These are phyloP conservation scores for Lachancea lanzarotensis DNA, from an alignment of 805 yeast species.

Conservation along the genomic window DNA sequence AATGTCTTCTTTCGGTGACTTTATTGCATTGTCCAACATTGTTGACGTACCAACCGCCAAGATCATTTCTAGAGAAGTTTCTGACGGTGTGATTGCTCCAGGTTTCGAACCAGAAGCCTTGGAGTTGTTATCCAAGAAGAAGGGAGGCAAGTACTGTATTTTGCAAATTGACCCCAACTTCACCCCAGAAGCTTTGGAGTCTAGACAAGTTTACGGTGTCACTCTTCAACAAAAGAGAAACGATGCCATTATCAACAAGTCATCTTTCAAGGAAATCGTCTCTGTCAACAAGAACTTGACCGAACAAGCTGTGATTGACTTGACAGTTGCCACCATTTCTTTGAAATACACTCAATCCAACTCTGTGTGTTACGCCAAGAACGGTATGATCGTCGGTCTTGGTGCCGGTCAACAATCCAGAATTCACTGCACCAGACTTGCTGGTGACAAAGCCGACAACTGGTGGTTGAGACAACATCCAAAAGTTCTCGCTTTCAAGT, in stretches of 20 bases:
- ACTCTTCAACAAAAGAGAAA: constrained; percentile 94
- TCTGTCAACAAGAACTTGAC: constrained; percentile 80
- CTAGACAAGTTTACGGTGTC: constrained; percentile 94
- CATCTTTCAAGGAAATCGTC: constrained; percentile 87
- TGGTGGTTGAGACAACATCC: constrained; percentile 99
- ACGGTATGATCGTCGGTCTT: constrained; percentile 98
- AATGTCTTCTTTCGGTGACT: constrained; percentile 98
- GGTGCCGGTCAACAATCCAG: constrained; percentile 99
- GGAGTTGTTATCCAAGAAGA: constrained; percentile 81
- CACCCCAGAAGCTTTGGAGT: constrained; percentile 73
- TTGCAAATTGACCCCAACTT: constrained; percentile 93
- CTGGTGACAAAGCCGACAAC: constrained; percentile 98
- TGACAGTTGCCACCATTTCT: constrained; percentile 95
- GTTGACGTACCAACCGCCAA: constrained; percentile 95
- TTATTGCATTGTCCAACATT: constrained; percentile 92
- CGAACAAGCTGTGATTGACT: constrained; percentile 87
- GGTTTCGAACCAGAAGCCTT: constrained; percentile 91
- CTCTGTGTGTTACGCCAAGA: constrained; percentile 96
- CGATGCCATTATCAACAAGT: constrained; percentile 89
- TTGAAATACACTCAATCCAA: constrained; percentile 97
- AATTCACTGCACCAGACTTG: constrained; percentile 97
- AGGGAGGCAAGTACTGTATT: constrained; percentile 95
- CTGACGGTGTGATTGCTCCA: constrained; percentile 99
- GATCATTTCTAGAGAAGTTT: constrained; percentile 94
- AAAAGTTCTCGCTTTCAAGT: constrained; percentile 80